phyloP scores from a whole-genome alignment of 768 basidiomycete species.

The Austroboletus eburneus region DNA sequence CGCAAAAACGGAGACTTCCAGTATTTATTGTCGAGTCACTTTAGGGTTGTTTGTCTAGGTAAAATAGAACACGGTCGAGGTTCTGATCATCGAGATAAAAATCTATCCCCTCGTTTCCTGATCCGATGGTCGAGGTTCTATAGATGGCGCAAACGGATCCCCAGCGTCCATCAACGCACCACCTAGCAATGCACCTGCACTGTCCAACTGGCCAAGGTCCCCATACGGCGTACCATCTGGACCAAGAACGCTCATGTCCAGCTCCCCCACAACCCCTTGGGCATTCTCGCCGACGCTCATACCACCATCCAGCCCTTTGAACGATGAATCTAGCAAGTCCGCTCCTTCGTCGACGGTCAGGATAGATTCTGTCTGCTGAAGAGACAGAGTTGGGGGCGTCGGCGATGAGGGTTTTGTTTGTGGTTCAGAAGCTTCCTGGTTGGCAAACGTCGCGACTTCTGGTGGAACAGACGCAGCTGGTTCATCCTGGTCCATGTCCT shows the following conservation, averaged over 20 bases:
- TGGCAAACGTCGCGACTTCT: constrained; percentile 30
- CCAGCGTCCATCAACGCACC: constrained; percentile 53
- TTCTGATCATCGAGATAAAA: too few species aligned
- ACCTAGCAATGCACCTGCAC: constrained; percentile 51
- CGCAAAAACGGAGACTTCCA: background rate
- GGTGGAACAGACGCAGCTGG: constrained; percentile 37
- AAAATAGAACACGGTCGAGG: too few species aligned
- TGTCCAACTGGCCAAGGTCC: constrained; percentile 54
- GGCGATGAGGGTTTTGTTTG: constrained; percentile 65
- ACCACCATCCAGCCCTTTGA: constrained; percentile 50
- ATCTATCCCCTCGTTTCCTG: constrained; percentile 12
- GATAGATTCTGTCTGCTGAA: constrained; percentile 43
- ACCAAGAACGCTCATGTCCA: constrained; percentile 63
- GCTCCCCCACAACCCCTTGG: constrained; percentile 38
- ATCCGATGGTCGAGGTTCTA: constrained; percentile 18
- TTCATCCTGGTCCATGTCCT: constrained; percentile 74
- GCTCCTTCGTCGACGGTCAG: constrained; percentile 35
- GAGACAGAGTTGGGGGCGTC: constrained; percentile 60
- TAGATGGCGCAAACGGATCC: constrained; percentile 52
- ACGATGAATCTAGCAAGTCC: constrained; percentile 48
- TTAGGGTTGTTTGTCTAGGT: constrained; percentile 27
- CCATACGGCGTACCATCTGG: constrained; percentile 63
- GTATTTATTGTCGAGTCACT: constrained; percentile 13
- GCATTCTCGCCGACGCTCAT: constrained; percentile 37
- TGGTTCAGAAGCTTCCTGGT: constrained; percentile 42